Evolutionary conservation across 2,329 filamentous ascomycete genomes (phyloP), one percentile per base, ranked within the genome.

Genomic region (Colletotrichum sp.): DNA sequence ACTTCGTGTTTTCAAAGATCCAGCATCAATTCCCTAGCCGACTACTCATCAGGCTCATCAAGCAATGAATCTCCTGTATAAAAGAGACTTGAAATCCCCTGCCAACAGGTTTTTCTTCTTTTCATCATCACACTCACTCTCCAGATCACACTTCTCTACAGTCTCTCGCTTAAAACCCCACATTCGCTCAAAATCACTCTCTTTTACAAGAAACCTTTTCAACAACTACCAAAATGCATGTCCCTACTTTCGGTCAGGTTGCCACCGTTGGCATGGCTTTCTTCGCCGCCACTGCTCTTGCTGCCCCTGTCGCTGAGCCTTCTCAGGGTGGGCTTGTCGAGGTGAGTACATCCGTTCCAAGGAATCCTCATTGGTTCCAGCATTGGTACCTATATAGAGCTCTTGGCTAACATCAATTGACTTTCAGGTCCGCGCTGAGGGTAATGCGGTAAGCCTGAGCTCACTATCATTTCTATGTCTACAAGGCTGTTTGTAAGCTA

Each of bases 261-360:
- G 73, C 73, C 73, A 76, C 73, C 21, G 32, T 76, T 12, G 73
- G 73, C 59, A 69, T 76, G 39, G 70, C 70, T 59, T 73, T 76
- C 73, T 69, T 76, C 24, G 49, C 73, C 34, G 57, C 24, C 28
- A 63, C 73, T 32, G 69, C 70, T 18, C 24, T 76, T 59, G 70
- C 73, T 60, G 57, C n/a, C 7, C 73, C 73, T 49, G 24, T 72
- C 9, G 70, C 70, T 21, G 70, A 64, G 73, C 63, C 69, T n/a
- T 10, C 36, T 4, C 49, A 67, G 62, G 30, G 28, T 26, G 73
- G 66, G 12, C 44, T 73, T 26, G 44, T 59, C 44, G 70, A 76
- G 64, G 70, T 73, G n/a, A 63, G 63, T 24, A 2, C 16, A 44
- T 18, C 4, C n/a, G 24, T 28, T 21, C 5, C 44, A 52, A 21